Evolutionary conservation across 139 green algal species (phyloP).

Genomic region (Auxenochlorella pyrenoidosa): DNA sequence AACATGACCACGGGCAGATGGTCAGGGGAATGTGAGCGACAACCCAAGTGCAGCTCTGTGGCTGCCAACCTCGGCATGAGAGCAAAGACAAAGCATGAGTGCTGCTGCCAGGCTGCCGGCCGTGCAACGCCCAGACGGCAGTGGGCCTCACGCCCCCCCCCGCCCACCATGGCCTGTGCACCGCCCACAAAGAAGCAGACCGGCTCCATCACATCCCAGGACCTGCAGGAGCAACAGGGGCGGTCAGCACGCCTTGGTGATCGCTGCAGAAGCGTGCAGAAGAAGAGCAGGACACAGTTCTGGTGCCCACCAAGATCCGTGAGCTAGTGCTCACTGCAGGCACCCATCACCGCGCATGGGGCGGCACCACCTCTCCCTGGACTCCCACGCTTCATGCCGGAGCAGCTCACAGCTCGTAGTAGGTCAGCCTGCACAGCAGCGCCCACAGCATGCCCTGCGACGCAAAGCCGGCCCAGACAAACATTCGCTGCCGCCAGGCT

Average conservation of each 20-base stretch:
- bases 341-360: too few species aligned
- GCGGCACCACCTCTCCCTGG: too few species aligned
- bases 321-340: too few species aligned
- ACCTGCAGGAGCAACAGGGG: neutral
- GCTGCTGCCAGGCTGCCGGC: too few species aligned
- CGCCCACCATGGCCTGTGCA: neutral
- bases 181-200: constrained; percentile 36
- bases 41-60: neutral
- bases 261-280: neutral
- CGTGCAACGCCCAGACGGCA: too few species aligned
- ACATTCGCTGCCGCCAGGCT: neutral
- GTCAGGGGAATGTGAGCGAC: neutral
- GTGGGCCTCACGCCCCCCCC: too few species aligned
- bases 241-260: too few species aligned
- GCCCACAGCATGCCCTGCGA: neutral
- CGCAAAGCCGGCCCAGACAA: constrained; percentile 3
- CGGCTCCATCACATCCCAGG: constrained; percentile 31
- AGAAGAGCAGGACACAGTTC: neutral
- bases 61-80: neutral
- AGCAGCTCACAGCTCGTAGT: constrained; percentile 16
- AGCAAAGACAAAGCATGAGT: too few species aligned
- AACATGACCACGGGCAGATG: neutral
- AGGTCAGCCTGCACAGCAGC: constrained; percentile 22
- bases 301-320: too few species aligned
- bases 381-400: too few species aligned